phyloP scores from a whole-genome alignment of 2,329 filamentous ascomycete genomes.

The Pseudogymnoascus sp. region DNA sequence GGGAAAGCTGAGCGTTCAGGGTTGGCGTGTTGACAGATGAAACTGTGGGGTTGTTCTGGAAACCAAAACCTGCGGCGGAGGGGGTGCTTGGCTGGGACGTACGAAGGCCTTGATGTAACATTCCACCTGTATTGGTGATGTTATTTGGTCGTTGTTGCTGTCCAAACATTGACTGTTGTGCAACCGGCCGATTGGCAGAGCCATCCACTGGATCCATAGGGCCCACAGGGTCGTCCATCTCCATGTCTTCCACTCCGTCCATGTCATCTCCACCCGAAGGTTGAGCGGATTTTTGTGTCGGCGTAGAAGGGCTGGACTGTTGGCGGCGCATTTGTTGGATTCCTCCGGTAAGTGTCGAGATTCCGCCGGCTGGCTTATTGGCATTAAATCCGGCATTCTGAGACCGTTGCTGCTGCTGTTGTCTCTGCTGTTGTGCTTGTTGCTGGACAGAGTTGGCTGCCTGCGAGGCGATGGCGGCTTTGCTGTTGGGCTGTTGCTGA shows the following conservation, averaged over 20 bases:
- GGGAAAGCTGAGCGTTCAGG: constrained; percentile 63
- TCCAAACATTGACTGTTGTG: constrained; percentile 55
- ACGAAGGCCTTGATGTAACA: constrained; percentile 69
- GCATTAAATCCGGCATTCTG: constrained; percentile 22
- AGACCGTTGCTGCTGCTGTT: constrained; percentile 25
- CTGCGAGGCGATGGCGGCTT: constrained; percentile 32
- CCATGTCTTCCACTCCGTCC: constrained; percentile 88
- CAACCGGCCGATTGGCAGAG: constrained; percentile 48
- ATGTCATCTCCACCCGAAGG: constrained; percentile 48
- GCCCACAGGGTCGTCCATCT: constrained; percentile 78
- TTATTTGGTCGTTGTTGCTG: constrained; percentile 63
- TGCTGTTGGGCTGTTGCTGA: constrained; percentile 38
- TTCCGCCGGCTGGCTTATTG: constrained; percentile 17
- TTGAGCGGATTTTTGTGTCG: constrained; percentile 24
- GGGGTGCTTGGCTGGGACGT: constrained; percentile 83
- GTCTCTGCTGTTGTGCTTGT: constrained; percentile 37
- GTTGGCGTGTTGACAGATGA: constrained; percentile 96
- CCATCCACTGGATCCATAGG: constrained; percentile 53
- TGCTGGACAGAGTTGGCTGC: constrained; percentile 37
- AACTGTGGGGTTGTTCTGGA: constrained; percentile 90
- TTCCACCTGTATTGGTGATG: constrained; percentile 61
- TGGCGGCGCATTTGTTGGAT: constrained; percentile 30
- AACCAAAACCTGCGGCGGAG: constrained; percentile 63
- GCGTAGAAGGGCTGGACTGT: constrained; percentile 25
- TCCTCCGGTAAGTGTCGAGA: constrained; percentile 21